These are phyloP conservation scores for Pichia manshurica DNA, from an alignment of 805 yeast species.

Conservation along the genomic window DNA sequence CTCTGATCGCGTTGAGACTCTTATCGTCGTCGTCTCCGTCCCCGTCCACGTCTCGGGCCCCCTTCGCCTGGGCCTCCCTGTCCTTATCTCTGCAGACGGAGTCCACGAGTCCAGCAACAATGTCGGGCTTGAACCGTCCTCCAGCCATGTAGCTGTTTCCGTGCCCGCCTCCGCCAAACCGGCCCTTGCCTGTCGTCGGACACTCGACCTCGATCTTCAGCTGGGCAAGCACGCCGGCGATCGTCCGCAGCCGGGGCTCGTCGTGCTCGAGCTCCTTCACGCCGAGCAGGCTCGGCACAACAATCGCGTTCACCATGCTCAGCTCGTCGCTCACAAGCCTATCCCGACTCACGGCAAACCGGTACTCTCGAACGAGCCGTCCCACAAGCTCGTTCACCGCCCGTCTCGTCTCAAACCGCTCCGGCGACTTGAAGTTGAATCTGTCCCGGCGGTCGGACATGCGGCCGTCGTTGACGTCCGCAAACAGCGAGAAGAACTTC, in stretches of 20 bases:
- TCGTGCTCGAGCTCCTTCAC: constrained; percentile 6
- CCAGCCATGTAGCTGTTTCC: neutral
- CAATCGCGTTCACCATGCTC: constrained; percentile 7
- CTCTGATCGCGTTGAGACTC: neutral
- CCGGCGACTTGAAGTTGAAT: constrained; percentile 28
- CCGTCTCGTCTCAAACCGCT: constrained; percentile 35
- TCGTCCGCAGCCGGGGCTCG: neutral
- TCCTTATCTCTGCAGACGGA: no score
- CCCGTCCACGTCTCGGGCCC: neutral
- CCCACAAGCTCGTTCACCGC: constrained; percentile 32
- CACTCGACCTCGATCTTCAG: constrained; percentile 3
- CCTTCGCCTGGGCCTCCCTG: neutral
- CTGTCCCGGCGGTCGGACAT: constrained; percentile 15
- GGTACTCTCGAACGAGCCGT: constrained; percentile 23
- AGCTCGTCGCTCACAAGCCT: constrained; percentile 26
- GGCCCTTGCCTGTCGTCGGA: neutral
- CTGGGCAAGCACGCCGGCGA: neutral
- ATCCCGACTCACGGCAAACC: constrained; percentile 19
- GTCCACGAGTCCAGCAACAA: constrained; percentile 6
- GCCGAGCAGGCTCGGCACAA: constrained; percentile 5
- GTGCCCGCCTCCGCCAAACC: neutral
- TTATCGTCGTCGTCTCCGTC: neutral
- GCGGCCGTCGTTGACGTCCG: constrained; percentile 43
- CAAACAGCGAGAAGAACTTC: constrained; percentile 56
- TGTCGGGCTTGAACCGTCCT: constrained; percentile 1